Evolutionary conservation across 2,329 filamentous ascomycete species (phyloP).

Genomic region (Diaporthe longicolla): DNA sequence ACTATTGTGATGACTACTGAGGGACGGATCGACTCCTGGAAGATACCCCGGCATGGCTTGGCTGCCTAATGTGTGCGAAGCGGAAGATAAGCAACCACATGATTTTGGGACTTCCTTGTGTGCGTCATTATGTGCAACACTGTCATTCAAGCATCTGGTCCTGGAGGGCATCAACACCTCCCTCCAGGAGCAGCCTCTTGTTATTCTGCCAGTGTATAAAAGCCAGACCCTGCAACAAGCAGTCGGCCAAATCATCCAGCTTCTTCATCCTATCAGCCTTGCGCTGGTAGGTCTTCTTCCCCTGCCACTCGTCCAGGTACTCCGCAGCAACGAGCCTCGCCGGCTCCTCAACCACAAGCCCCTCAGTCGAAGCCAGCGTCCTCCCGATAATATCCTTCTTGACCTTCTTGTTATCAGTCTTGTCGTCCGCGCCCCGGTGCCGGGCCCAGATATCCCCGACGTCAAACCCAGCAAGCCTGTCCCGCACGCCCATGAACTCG

Average conservation of each 20-base stretch:
- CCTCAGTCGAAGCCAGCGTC: slow-evolving; percentile 60
- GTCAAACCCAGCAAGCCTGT: slow-evolving; percentile 21
- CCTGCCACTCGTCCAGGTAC: slow-evolving; percentile 50
- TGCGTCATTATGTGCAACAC: neutral
- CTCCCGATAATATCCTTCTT: slow-evolving; percentile 74
- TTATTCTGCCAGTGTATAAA: slow-evolving; percentile 84
- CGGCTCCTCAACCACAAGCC: slow-evolving; percentile 49
- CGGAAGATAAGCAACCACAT: neutral
- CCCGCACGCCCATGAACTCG: slow-evolving; percentile 44
- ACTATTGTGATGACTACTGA: slow-evolving; percentile 63
- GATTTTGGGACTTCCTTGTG: neutral
- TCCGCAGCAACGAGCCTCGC: slow-evolving; percentile 53
- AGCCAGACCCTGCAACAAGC: slow-evolving; percentile 81
- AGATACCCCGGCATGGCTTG: slow-evolving; percentile 38
- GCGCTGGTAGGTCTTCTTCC: slow-evolving; percentile 46
- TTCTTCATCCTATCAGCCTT: slow-evolving; percentile 63
- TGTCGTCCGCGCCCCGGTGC: slow-evolving; percentile 60
- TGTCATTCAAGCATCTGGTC: slow-evolving; percentile 41
- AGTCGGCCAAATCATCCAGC: slow-evolving; percentile 86
- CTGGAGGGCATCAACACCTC: slow-evolving; percentile 49
- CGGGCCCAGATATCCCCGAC: slow-evolving; percentile 51
- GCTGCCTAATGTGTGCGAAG: slow-evolving; percentile 10
- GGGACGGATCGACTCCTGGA: slow-evolving; percentile 10
- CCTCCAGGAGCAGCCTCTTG: slow-evolving; percentile 51
- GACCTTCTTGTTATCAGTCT: slow-evolving; percentile 62